Percentiles rank a stretch among this genome's conserved stretches.
Conservation (phyloP, 2,329 filamentous ascomycete species). For the Ophiostoma perfectum region DNA sequence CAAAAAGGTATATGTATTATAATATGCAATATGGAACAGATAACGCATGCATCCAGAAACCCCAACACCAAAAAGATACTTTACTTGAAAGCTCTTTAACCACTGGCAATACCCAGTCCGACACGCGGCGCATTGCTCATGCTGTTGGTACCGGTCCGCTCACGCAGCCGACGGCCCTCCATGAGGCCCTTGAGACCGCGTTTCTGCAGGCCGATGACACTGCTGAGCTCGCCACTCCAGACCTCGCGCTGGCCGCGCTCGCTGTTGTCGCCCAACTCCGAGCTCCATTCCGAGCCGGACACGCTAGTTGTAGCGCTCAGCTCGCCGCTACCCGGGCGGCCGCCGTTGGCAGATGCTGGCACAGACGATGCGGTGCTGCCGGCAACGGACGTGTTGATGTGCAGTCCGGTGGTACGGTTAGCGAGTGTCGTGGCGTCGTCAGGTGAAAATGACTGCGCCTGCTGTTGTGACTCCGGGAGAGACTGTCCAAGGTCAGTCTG, state of each 20-base stretch:
- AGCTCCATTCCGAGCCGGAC: conserved; percentile 53
- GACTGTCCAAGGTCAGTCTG: conserved; percentile 6
- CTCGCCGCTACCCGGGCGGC: conserved; percentile 43
- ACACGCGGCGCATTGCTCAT: conserved; percentile 20
- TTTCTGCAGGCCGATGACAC: conserved; percentile 93
- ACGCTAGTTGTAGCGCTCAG: conserved; percentile 47
- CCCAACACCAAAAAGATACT: too few relatives aligned
- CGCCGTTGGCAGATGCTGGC: conserved; percentile 28
- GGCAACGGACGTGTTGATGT: conserved; percentile 45
- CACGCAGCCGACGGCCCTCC: conserved; percentile 83
- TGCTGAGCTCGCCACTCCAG: conserved; percentile 77
- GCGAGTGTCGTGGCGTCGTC: conserved; percentile 33
- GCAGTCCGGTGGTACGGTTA: conserved; percentile 38
- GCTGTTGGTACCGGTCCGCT: conserved; percentile 51
- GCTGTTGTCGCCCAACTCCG: conserved; percentile 47
- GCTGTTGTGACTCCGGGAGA: background rate
- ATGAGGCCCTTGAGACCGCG: conserved; percentile 84
- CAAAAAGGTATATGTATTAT: background rate
- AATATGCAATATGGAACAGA: background rate
- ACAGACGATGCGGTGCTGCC: conserved; percentile 31
- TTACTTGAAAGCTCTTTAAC: background rate
- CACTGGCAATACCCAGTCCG: conserved; percentile 27
- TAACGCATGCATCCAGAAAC: background rate
- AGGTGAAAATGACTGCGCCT: conserved; percentile 17
- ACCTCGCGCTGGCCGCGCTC: conserved; percentile 55